Evolutionary conservation across 1,284 basidiomycete genomes (phyloP).

Genomic region (Apiotrichum sp.): DNA sequence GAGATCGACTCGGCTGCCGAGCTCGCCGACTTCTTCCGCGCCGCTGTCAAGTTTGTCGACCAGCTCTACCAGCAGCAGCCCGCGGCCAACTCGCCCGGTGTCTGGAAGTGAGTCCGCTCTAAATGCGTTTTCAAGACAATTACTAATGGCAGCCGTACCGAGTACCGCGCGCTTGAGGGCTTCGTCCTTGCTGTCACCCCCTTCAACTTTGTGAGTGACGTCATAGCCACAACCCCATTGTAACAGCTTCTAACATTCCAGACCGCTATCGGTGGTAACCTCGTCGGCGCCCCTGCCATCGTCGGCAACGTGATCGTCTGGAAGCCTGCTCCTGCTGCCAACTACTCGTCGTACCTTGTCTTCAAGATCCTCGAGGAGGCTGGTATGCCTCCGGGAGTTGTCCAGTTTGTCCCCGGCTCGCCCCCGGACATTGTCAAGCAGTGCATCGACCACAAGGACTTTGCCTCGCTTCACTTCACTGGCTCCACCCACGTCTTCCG

Average conservation of each 20-base stretch:
- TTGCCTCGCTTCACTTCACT: conserved; percentile 92
- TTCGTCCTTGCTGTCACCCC: conserved; percentile 96
- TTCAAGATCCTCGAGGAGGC: conserved; percentile 91
- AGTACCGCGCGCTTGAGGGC: conserved; percentile 93
- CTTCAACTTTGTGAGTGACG: conserved; percentile 68
- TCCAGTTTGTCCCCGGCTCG: conserved; percentile 92
- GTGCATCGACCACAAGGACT: conserved; percentile 69
- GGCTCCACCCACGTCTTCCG: conserved; percentile 93
- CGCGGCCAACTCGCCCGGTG: conserved; percentile 72
- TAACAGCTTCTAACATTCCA: conserved; percentile 47
- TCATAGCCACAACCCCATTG: conserved; percentile 1
- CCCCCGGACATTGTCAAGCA: conserved; percentile 75
- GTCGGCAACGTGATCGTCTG: conserved; percentile 94
- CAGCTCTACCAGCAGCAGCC: conserved; percentile 91
- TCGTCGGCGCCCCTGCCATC: conserved; percentile 75
- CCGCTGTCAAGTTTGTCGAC: conserved; percentile 94
- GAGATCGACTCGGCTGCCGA: conserved; percentile 99
- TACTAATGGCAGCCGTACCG: conserved; percentile 62
- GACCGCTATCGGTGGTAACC: conserved; percentile 92
- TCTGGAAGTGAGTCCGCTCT: conserved; percentile 64
- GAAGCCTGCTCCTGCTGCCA: conserved; percentile 95
- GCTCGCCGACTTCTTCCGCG: conserved; percentile 91
- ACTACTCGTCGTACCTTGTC: conserved; percentile 89
- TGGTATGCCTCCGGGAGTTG: conserved; percentile 86
- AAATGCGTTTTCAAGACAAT: background rate